These are phyloP conservation scores for Microascus cirrosus DNA, from an alignment of 2,329 filamentous ascomycete species.

Conservation along the genomic window DNA sequence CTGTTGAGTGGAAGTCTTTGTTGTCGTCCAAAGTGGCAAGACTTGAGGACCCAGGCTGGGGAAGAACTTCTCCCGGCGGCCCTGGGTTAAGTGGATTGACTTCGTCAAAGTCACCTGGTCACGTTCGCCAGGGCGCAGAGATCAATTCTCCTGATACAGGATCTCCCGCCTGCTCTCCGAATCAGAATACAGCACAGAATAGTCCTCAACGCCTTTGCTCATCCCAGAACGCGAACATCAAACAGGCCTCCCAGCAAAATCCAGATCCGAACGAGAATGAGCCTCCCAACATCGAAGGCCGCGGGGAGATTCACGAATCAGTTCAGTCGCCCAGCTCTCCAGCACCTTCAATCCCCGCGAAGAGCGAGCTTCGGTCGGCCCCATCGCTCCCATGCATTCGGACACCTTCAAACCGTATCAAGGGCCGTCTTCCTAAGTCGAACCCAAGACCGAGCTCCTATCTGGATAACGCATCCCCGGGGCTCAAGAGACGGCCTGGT, in stretches of 20 bases:
- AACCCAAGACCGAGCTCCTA: neutral
- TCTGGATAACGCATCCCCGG: neutral
- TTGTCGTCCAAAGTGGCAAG: slow-evolving; percentile 40
- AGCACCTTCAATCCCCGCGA: slow-evolving; percentile 6
- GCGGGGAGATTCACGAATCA: neutral
- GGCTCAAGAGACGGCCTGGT: neutral
- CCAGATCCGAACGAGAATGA: slow-evolving; percentile 3
- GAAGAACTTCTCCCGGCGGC: neutral
- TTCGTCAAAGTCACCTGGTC: slow-evolving; percentile 15
- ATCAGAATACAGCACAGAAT: neutral
- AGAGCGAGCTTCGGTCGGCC: slow-evolving; percentile 11
- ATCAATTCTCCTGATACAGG: slow-evolving; percentile 23
- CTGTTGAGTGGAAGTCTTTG: slow-evolving; percentile 43
- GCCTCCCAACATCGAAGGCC: neutral
- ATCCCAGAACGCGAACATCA: neutral
- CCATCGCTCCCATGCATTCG: slow-evolving; percentile 14
- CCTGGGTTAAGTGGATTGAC: neutral
- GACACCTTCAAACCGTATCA: slow-evolving; percentile 2
- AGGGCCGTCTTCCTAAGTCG: slow-evolving; percentile 5
- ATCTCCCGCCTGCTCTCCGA: neutral
- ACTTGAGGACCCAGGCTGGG: slow-evolving; percentile 19
- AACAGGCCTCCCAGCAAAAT: neutral
- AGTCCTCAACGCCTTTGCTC: neutral
- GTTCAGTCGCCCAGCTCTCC: neutral
- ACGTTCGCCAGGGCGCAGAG: slow-evolving; percentile 38